These are phyloP conservation scores for Alternaria angustiovoidea DNA, from an alignment of 2,329 filamentous ascomycete genomes.

Conservation along the genomic window DNA sequence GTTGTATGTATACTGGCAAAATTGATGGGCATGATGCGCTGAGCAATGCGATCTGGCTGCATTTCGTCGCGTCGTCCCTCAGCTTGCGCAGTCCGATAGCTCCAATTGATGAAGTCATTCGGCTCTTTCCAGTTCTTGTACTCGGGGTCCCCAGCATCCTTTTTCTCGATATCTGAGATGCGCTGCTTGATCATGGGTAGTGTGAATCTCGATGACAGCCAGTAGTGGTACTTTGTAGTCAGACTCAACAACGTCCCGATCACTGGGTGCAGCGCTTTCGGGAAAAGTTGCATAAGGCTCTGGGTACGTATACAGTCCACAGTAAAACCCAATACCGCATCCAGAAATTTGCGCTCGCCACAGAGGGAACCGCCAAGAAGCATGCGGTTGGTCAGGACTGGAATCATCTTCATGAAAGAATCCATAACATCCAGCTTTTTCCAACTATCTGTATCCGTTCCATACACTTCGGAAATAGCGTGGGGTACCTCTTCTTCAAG, in stretches of 20 bases:
- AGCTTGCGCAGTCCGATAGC: slow-evolving; percentile 59
- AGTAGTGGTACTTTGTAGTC: slow-evolving; percentile 59
- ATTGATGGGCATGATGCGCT: slow-evolving; percentile 63
- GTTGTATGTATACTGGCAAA: slow-evolving; percentile 69
- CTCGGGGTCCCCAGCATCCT: slow-evolving; percentile 52
- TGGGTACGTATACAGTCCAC: slow-evolving; percentile 54
- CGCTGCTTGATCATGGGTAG: slow-evolving; percentile 61
- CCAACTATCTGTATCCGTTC: slow-evolving; percentile 49
- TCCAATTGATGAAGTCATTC: slow-evolving; percentile 67
- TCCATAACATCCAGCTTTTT: slow-evolving; percentile 48
- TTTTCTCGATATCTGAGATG: slow-evolving; percentile 56
- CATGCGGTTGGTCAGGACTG: slow-evolving; percentile 55
- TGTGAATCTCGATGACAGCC: slow-evolving; percentile 53
- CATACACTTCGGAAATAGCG: slow-evolving; percentile 47
- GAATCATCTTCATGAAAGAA: slow-evolving; percentile 51
- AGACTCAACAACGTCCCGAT: slow-evolving; percentile 57
- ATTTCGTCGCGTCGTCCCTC: slow-evolving; percentile 58
- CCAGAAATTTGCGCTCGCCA: slow-evolving; percentile 57
- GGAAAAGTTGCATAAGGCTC: slow-evolving; percentile 56
- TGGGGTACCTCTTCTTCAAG: slow-evolving; percentile 50
- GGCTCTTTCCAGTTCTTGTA: slow-evolving; percentile 56
- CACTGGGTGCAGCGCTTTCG: slow-evolving; percentile 60
- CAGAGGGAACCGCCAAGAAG: slow-evolving; percentile 57
- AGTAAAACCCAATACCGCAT: slow-evolving; percentile 60
- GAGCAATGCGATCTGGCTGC: slow-evolving; percentile 58